Evolutionary conservation across 1,139 yeast species (phyloP), one percentile per base, ranked within the genome.

Genomic region (Candida sanyaensis): DNA sequence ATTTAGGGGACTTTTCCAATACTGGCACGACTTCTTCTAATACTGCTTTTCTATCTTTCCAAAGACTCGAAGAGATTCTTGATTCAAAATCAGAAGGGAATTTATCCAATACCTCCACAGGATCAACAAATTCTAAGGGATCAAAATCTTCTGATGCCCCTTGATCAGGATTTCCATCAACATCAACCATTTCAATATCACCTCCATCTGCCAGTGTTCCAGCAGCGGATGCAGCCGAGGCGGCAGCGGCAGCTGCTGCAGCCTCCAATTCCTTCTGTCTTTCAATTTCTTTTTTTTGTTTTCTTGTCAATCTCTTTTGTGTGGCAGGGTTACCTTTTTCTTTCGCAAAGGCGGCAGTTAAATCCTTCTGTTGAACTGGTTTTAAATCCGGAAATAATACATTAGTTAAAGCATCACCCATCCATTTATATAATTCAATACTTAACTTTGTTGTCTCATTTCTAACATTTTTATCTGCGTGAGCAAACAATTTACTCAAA

Each of bases 31-130:
- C 79, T 55, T 85, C 91, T 46, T 90, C 96, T 51, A 95, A 72
- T 0, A 80, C 91, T 55, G 88, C 97, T 50, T 88, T 91, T 55
- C 99, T 78, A 48, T 91, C 98, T 62, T 92, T 91, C 99, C 99
- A 93, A 57, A 86, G 84, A 0, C 84, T 55, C 0, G 92, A 84
- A 1, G 75, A 63, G 29, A 90, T 68, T 53, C 83, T 72, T 2
- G 74, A 60, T 21, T 77, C 63, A 50, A 91, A 78, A 57, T 84
- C 84, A 5, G 68, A 59, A 0, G 98, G 97, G 1, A 92, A 59
- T 53, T 83, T 83, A 27, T 79, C 66, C 41, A 87, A 64, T 0
- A 92, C 84, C 32, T 84, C 86, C 4, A 83, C 69, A 2, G 80
- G 78, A 36, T 73, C 77, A 40, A 74, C 54, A 51, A 73, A 58